Base-by-base conservation (phyloP, 129 eudicot genomes). In the Flaveria brownii region DNA sequence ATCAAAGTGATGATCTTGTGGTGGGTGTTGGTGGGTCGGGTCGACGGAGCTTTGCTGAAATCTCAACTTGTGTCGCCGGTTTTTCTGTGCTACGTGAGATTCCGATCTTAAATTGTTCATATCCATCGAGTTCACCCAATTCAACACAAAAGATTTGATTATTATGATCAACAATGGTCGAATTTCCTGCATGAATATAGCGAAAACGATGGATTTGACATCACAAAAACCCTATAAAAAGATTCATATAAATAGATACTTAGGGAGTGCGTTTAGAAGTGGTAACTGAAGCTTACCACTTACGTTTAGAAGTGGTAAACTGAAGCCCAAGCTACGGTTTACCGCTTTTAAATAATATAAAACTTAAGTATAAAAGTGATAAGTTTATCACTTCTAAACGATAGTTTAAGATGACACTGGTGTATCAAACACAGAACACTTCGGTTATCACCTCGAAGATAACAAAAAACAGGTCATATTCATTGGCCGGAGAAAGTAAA, bases 71-170 rank as follows among this genome's bases (percentile, higher is more conserved):
- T 90, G 92, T 5, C 98, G 84, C 46, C 96, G 81, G 86, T 87
- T 90, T 85, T 88, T 89, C 68, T 90, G 98, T 0, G 98, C 91
- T 26, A 90, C 86, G 68, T 93, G 98, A 13, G 84, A 81, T 60
- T 83, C 92, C 22, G 81, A 68, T 72, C 83, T 73, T 45, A 83
- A 59, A 68, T 81, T 85, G 84, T 81, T 87, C 86, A 84, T 85
- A 72, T 92, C 97, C 97, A 92, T 89, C 39, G 41, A 79, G 63
- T n/a, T 5, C 12, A 5, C n/a, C 9, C 22, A 18, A 28, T 49
- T 5, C 62, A 70, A 10, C 15, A 47, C 16, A 71, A 26, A 70
- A 10, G 10, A 13, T 36, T 71, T 20, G 25, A 18, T 62, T 39
- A 4, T 5, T 36, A 36, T 71, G 61, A 49, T 71, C 33, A 72